These are phyloP conservation scores for Parmelia sp. DNA, from an alignment of 495 filamentous ascomycete species.

Conservation along the genomic window DNA sequence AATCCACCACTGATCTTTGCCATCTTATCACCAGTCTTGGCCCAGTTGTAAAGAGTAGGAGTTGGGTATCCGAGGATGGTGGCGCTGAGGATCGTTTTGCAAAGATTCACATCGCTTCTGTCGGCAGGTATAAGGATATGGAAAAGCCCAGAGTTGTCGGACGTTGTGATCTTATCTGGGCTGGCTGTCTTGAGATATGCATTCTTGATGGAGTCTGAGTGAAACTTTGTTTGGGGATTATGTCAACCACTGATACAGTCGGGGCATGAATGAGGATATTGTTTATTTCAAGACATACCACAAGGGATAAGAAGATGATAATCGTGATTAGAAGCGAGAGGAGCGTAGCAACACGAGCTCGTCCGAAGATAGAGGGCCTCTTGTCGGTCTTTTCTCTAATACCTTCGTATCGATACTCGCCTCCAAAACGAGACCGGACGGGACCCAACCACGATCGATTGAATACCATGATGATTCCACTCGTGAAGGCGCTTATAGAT, in stretches of 20 bases:
- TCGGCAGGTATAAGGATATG: conserved; percentile 19
- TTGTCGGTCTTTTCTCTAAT: background rate
- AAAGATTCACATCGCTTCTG: conserved; percentile 15
- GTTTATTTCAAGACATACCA: background rate
- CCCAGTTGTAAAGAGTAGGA: conserved; percentile 19
- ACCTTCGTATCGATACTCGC: conserved; percentile 5
- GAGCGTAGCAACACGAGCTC: conserved; percentile 2
- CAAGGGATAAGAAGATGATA: background rate
- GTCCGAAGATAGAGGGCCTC: conserved; percentile 2
- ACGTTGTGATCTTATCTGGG: background rate
- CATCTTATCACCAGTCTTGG: conserved; percentile 9
- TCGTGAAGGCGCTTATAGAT: background rate
- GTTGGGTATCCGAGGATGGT: conserved; percentile 16
- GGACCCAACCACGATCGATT: conserved; percentile 3
- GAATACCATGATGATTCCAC: background rate
- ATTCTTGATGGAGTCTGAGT: conserved; percentile 1
- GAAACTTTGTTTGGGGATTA: background rate
- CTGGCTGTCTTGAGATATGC: background rate
- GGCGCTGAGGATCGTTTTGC: conserved; percentile 17
- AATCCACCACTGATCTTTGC: conserved; percentile 15
- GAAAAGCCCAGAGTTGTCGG: background rate
- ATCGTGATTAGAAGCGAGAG: background rate
- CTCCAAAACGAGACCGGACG: conserved; percentile 1
- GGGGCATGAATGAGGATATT: background rate
- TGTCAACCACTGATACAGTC: background rate